Evolutionary conservation across 306 rosid species (phyloP), one percentile per base, ranked within the genome.

Genomic region (Vicia sativa): DNA sequence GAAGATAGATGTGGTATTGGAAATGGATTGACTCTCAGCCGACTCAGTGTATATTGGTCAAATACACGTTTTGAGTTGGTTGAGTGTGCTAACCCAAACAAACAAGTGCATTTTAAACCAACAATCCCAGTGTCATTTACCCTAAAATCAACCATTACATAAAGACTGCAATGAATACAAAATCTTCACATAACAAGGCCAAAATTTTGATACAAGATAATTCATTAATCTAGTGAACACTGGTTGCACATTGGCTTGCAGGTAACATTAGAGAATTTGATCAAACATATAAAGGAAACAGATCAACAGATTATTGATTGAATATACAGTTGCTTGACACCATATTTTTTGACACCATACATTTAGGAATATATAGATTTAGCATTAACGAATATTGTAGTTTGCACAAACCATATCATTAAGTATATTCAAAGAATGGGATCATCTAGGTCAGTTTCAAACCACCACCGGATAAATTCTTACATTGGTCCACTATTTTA

Each of bases 331-430:
- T 28, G 41, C 28, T 44, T 5, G 60, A 44, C 25, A 23, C 45
- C 67, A 46, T 42, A 57, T 34, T 34, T 34, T 16, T 23, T 0
- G 19, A 44, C 25, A 23, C 45, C 67, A 46, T 42, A 57, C 19
- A 19, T 11, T 23, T 0, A n/a, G 42, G 9, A 59, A 65, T 11
- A 75, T 58, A 75, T 58, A 58, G 70, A 53, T 29, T 46, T 71
- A 37, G 50, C 57, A 73, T 52, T 65, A 34, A 68, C 44, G 72
- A 77, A 63, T 69, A 68, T 43, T 48, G 53, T 57, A 72, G 44
- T 73, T 65, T 77, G 76, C 79, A 81, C 79, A 81, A 77, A 53
- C 79, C 82, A 77, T 53, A 69, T 52, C 68, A 53, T 72, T 68
- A 63, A 77, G 77, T 67, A 56, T 73, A 62, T 35, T 52, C 57